phyloP scores from a whole-genome alignment of 805 yeast genomes.

The Cephaloascus albidus region DNA sequence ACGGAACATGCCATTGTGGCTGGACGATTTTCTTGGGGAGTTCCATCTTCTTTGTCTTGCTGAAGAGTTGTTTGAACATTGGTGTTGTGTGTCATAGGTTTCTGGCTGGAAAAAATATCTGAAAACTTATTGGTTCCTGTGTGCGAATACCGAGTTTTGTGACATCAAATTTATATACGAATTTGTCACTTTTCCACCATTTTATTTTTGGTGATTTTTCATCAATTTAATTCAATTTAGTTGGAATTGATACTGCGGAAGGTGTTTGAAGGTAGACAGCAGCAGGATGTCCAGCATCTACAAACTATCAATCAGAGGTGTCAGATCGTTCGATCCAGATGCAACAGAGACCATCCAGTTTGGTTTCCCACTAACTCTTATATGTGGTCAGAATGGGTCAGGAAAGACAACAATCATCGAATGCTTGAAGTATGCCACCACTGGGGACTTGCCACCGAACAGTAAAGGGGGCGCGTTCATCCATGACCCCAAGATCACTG shows the following conservation, averaged over 20 bases:
- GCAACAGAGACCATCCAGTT: conserved; percentile 81
- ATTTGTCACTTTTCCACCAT: too few species aligned
- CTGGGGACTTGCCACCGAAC: conserved; percentile 94
- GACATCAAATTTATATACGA: too few species aligned
- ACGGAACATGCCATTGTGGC: conserved; percentile 45
- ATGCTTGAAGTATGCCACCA: conserved; percentile 86
- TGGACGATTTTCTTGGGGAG: conserved; percentile 25
- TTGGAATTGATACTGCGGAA: too few species aligned
- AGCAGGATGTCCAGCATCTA: conserved; percentile 40
- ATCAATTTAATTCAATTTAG: too few species aligned
- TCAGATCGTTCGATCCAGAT: conserved; percentile 84
- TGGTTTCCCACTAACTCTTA: conserved; percentile 82
- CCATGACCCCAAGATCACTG: conserved; percentile 80
- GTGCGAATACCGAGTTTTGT: too few species aligned
- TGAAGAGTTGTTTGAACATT: too few species aligned
- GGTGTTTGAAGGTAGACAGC: too few species aligned
- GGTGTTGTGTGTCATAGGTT: too few species aligned
- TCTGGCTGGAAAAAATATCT: too few species aligned
- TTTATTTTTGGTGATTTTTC: too few species aligned
- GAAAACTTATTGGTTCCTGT: too few species aligned
- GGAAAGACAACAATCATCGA: conserved; percentile 97
- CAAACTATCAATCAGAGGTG: conserved; percentile 72
- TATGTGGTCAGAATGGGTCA: conserved; percentile 93
- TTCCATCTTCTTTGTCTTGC: neutral
- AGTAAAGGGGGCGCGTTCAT: conserved; percentile 94